These are phyloP conservation scores for Serendipita sp. DNA, from an alignment of 768 basidiomycete genomes.

Conservation along the genomic window DNA sequence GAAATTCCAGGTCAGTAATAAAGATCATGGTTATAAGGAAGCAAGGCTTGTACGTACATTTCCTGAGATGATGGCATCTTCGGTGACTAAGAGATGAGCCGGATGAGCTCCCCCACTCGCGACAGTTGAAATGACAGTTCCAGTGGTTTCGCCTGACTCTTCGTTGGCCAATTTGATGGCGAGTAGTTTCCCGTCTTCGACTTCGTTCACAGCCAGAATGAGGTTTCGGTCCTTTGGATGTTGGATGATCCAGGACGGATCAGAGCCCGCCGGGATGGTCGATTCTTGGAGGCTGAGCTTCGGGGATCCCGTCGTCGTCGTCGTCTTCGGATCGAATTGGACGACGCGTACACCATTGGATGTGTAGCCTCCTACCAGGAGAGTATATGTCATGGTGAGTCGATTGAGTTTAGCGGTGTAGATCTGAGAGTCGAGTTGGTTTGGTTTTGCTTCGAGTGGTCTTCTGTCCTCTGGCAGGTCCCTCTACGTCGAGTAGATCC, in stretches of 20 bases:
- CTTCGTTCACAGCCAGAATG: constrained; percentile 51
- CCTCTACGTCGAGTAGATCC: no score
- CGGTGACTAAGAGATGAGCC: constrained; percentile 45
- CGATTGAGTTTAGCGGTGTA: neutral
- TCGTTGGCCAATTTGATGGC: constrained; percentile 27
- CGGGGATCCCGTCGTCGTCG: no score
- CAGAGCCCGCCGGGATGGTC: constrained; percentile 13
- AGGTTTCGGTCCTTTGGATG: constrained; percentile 41
- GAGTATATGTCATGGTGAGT: neutral
- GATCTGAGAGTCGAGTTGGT: no score
- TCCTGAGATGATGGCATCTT: constrained; percentile 43
- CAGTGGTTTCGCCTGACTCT: constrained; percentile 36
- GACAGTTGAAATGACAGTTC: constrained; percentile 30
- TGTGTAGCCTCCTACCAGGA: constrained; percentile 5
- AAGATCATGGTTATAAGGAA: constrained; percentile 13
- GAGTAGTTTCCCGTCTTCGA: constrained; percentile 43
- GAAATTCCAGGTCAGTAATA: neutral
- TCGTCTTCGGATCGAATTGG: neutral
- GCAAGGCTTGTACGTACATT: constrained; percentile 40
- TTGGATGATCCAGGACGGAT: constrained; percentile 59
- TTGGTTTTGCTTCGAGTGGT: no score
- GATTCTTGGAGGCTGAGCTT: neutral
- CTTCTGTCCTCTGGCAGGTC: no score
- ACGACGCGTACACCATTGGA: constrained; percentile 10
- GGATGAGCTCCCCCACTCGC: constrained; percentile 45